Base-by-base conservation (phyloP, 345 rosid species). In the Gossypium australe region DNA sequence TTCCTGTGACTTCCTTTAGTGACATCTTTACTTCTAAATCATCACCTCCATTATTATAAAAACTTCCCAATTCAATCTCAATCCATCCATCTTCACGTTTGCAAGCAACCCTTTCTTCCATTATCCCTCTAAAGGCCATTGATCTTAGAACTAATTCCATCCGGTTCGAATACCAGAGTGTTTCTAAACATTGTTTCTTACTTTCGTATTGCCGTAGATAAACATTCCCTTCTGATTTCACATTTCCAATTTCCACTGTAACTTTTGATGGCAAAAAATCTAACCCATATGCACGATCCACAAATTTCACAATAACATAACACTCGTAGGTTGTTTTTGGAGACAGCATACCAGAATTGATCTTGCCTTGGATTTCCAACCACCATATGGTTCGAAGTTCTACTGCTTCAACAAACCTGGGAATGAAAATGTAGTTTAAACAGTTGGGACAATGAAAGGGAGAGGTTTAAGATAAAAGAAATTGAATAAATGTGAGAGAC, bases 371-470 rank as follows among this genome's bases (percentile, higher is more conserved):
- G 72, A 88, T 83, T 79, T 88, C 85, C 48, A 89, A 72, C 77
- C 89, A 77, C 25, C 84, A 84, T 14, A 79, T 84, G 8, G 87
- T 84, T 75, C 78, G 76, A 24, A 87, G 87, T 55, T 84, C 89
- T 1, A 71, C 84, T 8, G 81, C 81, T 61, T 84, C 84, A 13
- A 10, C 64, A 16, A 80, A 84, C 78, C 92, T 86, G 81, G 7
- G 9, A 60, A 71, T 11, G 9, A 22, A 22, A 43, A 18, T 11
- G 7, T 52, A 17, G 10, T 8, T 8, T 11, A 45, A 8, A 11
- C 9, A 0, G 29, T 4, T 61, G 66, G 44, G 16, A 29, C 18
- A 7, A 14, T 27, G n/a, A 3, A 11, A 25, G 64, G 41, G 3
- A 29, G 13, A 47, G 7, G 41, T 47, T 60, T 27, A 29, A 7